phyloP scores from a whole-genome alignment of 1,284 basidiomycete species.

The Earliella scabrosa region DNA sequence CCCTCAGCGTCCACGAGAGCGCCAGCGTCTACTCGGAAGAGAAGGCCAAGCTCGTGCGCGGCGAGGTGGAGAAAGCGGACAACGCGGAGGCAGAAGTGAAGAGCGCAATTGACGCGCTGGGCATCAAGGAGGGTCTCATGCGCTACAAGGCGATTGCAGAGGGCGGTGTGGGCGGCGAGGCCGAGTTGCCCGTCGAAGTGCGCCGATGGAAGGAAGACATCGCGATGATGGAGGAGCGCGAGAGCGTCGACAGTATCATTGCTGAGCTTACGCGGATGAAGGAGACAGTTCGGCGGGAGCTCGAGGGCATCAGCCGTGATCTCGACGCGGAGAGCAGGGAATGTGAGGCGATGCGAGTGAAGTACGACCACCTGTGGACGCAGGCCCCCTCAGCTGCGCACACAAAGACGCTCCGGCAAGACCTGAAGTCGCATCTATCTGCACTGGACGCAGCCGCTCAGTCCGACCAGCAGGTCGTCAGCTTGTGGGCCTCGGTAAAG shows the following conservation, averaged over 20 bases:
- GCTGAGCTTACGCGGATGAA: constrained; percentile 68
- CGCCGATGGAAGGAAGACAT: constrained; percentile 83
- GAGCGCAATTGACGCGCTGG: constrained; percentile 83
- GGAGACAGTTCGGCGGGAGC: constrained; percentile 59
- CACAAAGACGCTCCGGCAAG: constrained; percentile 76
- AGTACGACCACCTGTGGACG: constrained; percentile 88
- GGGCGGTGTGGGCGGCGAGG: constrained; percentile 67
- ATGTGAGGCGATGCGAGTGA: constrained; percentile 84
- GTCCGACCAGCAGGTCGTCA: constrained; percentile 80
- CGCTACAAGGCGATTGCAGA: constrained; percentile 81
- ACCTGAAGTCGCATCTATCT: constrained; percentile 79
- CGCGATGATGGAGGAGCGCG: constrained; percentile 62
- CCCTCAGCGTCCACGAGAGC: constrained; percentile 94
- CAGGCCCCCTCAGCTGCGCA: constrained; percentile 84
- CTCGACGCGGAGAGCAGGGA: constrained; percentile 82
- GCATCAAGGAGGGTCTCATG: constrained; percentile 78
- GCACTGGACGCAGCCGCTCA: constrained; percentile 79
- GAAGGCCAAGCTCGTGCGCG: constrained; percentile 94
- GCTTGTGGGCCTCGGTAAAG: constrained; percentile 77
- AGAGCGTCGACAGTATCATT: constrained; percentile 68
- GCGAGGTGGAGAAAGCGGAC: constrained; percentile 88
- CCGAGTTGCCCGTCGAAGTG: constrained; percentile 78
- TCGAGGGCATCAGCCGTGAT: constrained; percentile 64
- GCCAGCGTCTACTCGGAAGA: constrained; percentile 98
- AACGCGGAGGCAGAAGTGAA: constrained; percentile 81